Evolutionary conservation across 352 stramenopile genomes (phyloP).

Genomic region (Globisporangium cederbergense): DNA sequence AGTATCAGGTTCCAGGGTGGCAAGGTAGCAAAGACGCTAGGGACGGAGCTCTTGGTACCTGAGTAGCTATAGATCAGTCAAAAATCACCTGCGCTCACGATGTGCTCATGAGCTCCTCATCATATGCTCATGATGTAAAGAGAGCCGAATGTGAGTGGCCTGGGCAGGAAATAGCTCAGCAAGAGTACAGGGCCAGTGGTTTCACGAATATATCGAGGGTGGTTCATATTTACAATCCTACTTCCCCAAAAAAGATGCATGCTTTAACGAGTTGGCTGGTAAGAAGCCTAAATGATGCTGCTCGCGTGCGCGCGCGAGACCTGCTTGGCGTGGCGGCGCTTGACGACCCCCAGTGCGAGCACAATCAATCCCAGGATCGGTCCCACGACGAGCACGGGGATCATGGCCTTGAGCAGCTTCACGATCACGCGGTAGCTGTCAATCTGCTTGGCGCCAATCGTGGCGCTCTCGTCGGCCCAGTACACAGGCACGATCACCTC

Average conservation of each 20-base stretch:
- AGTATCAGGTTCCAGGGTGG: neutral
- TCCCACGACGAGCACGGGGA: conserved; percentile 58
- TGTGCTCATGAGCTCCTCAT: neutral
- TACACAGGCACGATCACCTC: conserved; percentile 65
- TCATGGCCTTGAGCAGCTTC: conserved; percentile 39
- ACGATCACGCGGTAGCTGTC: conserved; percentile 51
- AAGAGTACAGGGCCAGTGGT: neutral
- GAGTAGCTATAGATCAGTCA: neutral
- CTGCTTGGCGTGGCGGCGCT: conserved; percentile 35
- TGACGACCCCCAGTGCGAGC: conserved; percentile 36
- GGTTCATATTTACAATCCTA: conserved; percentile 1
- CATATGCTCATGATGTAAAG: no score
- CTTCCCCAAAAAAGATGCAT: neutral
- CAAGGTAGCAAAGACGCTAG: neutral
- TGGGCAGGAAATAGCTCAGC: neutral
- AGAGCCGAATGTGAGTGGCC: neutral
- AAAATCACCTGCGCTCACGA: neutral
- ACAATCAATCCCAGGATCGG: conserved; percentile 41
- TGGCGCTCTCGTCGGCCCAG: conserved; percentile 49
- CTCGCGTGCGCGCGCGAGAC: conserved; percentile 19
- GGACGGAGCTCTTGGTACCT: neutral
- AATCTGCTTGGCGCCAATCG: conserved; percentile 34
- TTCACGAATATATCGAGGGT: conserved; percentile 2
- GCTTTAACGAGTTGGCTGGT: neutral
- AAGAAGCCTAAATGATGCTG: conserved; percentile 25